Conservation (phyloP, 2,329 filamentous ascomycete species). For the Blastomyces silverae region DNA sequence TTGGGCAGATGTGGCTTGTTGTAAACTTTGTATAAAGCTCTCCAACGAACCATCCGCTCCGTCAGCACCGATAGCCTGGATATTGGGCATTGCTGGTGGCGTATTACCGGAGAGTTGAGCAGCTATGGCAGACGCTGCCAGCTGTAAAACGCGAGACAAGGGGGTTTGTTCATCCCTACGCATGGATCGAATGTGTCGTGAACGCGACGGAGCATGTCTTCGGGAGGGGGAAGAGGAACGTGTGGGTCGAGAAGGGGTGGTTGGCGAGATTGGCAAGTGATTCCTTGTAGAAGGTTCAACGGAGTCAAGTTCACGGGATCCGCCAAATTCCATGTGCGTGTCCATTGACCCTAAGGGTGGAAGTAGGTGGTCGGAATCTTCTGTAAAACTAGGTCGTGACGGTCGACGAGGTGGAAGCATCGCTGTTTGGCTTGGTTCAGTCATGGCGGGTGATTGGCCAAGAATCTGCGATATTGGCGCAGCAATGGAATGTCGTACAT, state of each 20-base stretch:
- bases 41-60: slow-evolving; percentile 57
- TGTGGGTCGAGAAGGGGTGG: slow-evolving; percentile 25
- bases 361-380: slow-evolving; percentile 32
- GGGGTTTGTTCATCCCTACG: slow-evolving; percentile 56
- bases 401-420: slow-evolving; percentile 29
- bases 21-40: slow-evolving; percentile 56
- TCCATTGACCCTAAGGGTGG: slow-evolving; percentile 37
- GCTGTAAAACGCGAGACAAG: slow-evolving; percentile 55
- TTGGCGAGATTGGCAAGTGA: slow-evolving; percentile 26
- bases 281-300: slow-evolving; percentile 36
- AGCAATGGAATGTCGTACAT: slow-evolving; percentile 41
- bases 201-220: slow-evolving; percentile 42
- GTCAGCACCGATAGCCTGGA: slow-evolving; percentile 49
- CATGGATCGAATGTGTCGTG: slow-evolving; percentile 48
- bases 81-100: slow-evolving; percentile 50
- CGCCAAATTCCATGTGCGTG: slow-evolving; percentile 37
- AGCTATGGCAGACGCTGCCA: slow-evolving; percentile 58
- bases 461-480: slow-evolving; percentile 42
- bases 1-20: slow-evolving; percentile 55
- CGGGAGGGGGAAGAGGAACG: slow-evolving; percentile 32
- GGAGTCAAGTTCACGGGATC: slow-evolving; percentile 39
- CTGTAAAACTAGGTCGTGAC: slow-evolving; percentile 27
- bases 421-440: slow-evolving; percentile 23
- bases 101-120: slow-evolving; percentile 58
- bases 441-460: slow-evolving; percentile 31